Evolutionary conservation across 2,329 filamentous ascomycete genomes (phyloP), one percentile per base, ranked within the genome.

Genomic region (Plenodomus tracheiphilus): DNA sequence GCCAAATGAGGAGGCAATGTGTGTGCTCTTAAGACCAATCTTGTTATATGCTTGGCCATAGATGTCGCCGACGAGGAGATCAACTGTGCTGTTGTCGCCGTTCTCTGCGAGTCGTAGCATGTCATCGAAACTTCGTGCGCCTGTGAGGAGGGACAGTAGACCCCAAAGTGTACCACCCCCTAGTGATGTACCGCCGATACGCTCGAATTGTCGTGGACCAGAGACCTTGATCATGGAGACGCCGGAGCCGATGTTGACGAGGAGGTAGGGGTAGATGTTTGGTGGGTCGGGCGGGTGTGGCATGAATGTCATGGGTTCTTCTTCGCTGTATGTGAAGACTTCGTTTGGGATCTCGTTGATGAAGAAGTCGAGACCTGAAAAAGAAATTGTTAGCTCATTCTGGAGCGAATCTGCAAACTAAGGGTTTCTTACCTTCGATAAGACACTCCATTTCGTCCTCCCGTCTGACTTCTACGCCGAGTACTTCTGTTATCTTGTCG

Each of bases 361-460:
- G 79, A 99, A 97, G 77, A 97, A 99, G 71, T 99, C 94, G 37
- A 99, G 85, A 11, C 93, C 91, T 91, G 62, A 21, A 38, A 44
- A 37, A 47, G 43, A n/a, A 20, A 6, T 15, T 13, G 39, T 57
- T 47, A 54, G 50, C 18, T 21, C 9, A 7, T 11, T 1, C 18
- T 25, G 6, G 8, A 3, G 22, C 3, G n/a, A 0, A 1, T 19
- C 1, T 3, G 32, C 15, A 41, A 2, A 16, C 5, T 32, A 8
- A 9, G 17, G 35, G 16, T 3, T n/a, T 58, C 78, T 57, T 73
- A 91, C 89, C 91, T 65, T 94, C 94, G 56, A 99, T 99, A 49
- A 99, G 77, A 69, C 94, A 99, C 73, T 96, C 91, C 94, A 99
- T 99, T 76, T 99, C 94, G 66, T 99, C 94, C 74, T 97, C 94